Conservation (phyloP, 2,329 filamentous ascomycete species). For the Dichotomopilus funicola region DNA sequence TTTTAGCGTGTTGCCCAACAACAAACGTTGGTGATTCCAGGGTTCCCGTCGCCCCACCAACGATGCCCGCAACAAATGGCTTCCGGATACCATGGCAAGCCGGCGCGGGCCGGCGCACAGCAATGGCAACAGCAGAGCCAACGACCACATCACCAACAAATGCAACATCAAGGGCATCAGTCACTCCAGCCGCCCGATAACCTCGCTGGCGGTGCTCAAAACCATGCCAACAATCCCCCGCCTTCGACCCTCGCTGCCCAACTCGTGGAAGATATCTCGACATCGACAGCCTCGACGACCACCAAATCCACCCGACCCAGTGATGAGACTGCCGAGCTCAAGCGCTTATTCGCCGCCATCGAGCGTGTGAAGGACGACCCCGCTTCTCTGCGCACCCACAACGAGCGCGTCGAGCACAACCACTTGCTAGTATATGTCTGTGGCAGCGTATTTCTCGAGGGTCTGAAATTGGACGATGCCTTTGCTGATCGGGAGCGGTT, state of each 20-base stretch:
- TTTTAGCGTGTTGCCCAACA: not conserved
- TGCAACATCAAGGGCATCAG: not conserved
- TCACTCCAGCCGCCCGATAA: conserved; percentile 6
- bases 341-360: conserved; percentile 57
- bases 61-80: conserved; percentile 21
- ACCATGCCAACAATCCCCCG: conserved; percentile 34
- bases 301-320: conserved; percentile 44
- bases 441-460: conserved; percentile 69
- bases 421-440: conserved; percentile 82
- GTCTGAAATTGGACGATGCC: conserved; percentile 59
- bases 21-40: not conserved
- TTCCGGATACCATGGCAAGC: conserved; percentile 18
- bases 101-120: conserved; percentile 4
- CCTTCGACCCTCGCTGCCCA: conserved; percentile 84
- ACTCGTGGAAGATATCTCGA: conserved; percentile 73
- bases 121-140: conserved; percentile 1
- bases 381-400: conserved; percentile 49
- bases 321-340: conserved; percentile 66
- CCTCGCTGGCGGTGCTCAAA: not conserved
- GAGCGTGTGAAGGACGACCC: conserved; percentile 48
- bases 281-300: conserved; percentile 37
- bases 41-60: not conserved
- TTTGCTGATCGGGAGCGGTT: conserved; percentile 54
- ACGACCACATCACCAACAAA: not conserved
- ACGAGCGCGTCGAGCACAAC: conserved; percentile 68